Percentiles rank a stretch among this genome's conserved stretches.
These are phyloP conservation scores for Peribolospora kevripleyi DNA, from an alignment of 768 basidiomycete species.

Conservation along the genomic window DNA sequence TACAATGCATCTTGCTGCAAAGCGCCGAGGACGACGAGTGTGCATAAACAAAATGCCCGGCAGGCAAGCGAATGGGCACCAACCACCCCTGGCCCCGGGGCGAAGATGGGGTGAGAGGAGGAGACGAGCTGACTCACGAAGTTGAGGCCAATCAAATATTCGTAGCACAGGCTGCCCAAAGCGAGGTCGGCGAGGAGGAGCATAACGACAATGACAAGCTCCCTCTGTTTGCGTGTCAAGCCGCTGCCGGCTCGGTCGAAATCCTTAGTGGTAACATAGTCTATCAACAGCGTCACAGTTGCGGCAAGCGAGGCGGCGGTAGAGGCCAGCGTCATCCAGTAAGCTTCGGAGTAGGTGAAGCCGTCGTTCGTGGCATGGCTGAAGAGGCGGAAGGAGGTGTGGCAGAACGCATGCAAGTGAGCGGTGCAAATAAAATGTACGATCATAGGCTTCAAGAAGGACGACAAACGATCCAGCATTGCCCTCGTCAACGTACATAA, in stretches of 20 bases:
- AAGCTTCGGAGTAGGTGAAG: constrained; percentile 35
- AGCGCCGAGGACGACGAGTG: too few relatives aligned
- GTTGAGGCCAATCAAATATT: constrained; percentile 27
- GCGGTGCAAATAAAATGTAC: not conserved
- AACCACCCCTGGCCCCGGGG: constrained; percentile 5
- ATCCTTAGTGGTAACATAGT: constrained; percentile 34
- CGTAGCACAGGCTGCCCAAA: constrained; percentile 39
- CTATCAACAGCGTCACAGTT: constrained; percentile 42
- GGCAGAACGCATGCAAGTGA: not conserved
- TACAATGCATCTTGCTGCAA: not conserved
- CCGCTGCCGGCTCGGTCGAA: constrained; percentile 29
- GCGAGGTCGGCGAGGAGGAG: constrained; percentile 47
- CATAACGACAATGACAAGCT: constrained; percentile 53
- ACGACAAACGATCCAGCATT: too few relatives aligned
- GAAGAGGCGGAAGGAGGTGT: not conserved
- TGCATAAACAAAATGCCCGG: not conserved
- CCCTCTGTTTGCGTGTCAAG: constrained; percentile 51
- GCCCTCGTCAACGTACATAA: constrained; percentile 22
- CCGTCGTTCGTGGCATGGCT: constrained; percentile 29
- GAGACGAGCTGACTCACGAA: constrained; percentile 56
- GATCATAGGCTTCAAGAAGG: too few relatives aligned
- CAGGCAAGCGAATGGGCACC: not conserved
- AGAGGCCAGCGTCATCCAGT: constrained; percentile 52
- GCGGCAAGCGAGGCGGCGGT: constrained; percentile 40
- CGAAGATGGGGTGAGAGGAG: constrained; percentile 3